These are phyloP conservation scores for Kappamyces sp. DNA, from an alignment of 192 early-diverging fungal genomes.

Conservation along the genomic window DNA sequence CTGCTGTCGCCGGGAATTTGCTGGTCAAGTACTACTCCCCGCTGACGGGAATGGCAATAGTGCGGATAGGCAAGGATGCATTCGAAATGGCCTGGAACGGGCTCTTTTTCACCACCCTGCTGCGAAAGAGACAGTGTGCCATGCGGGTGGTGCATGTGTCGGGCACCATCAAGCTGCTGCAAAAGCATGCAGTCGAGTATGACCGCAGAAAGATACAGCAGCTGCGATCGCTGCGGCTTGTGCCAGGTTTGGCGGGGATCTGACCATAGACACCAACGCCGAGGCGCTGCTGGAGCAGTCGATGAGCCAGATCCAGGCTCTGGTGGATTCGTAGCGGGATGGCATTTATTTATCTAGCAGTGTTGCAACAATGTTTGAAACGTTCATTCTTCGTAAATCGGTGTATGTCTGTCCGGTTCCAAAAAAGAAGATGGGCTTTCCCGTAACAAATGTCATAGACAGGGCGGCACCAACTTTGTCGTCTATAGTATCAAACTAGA, in stretches of 20 bases:
- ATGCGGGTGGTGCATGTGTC: slow-evolving; percentile 24
- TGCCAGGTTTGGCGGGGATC: no score
- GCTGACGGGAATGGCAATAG: slow-evolving; percentile 18
- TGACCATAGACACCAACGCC: no score
- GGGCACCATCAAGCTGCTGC: slow-evolving; percentile 28
- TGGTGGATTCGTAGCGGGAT: no score
- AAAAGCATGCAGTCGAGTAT: not conserved
- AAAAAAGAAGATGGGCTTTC: slow-evolving; percentile 92
- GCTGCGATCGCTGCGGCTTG: no score
- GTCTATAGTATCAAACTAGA: slow-evolving; percentile 53
- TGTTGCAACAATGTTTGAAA: slow-evolving; percentile 29
- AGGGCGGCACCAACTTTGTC: slow-evolving; percentile 83
- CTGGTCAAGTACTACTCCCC: slow-evolving; percentile 30
- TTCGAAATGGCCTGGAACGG: slow-evolving; percentile 23
- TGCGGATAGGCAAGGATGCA: slow-evolving; percentile 21
- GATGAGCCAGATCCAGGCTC: no score
- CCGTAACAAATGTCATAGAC: slow-evolving; percentile 93
- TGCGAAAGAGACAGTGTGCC: slow-evolving; percentile 8
- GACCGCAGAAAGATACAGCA: no score
- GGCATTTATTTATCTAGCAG: slow-evolving; percentile 1
- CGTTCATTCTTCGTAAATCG: slow-evolving; percentile 82
- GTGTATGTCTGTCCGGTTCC: slow-evolving; percentile 97
- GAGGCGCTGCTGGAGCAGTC: no score
- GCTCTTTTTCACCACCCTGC: slow-evolving; percentile 18
- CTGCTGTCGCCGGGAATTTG: slow-evolving; percentile 9